Conservation (phyloP, 2,329 filamentous ascomycete genomes). For the Exophiala bonariae region DNA sequence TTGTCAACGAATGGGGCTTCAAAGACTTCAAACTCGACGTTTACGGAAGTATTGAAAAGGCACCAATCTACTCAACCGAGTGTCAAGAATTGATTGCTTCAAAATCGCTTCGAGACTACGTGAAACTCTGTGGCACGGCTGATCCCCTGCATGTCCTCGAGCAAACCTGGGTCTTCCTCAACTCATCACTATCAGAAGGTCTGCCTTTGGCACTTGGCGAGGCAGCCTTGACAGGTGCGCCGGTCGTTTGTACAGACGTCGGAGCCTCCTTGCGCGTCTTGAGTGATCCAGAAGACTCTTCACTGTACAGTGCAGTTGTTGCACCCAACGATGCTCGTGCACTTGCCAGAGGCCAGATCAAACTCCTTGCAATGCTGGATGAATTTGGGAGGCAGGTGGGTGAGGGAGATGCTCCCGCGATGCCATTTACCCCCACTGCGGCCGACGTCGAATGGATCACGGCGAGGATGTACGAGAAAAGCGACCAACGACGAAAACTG, state of each 20-base stretch:
- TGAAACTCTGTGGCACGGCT: conserved; percentile 57
- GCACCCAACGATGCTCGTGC: conserved; percentile 63
- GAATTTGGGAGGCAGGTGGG: conserved; percentile 62
- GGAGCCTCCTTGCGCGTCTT: conserved; percentile 43
- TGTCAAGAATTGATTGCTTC: conserved; percentile 59
- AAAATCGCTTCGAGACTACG: conserved; percentile 52
- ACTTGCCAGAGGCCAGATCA: conserved; percentile 62
- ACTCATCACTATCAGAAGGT: conserved; percentile 48
- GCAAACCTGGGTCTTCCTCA: conserved; percentile 58
- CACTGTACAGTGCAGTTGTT: conserved; percentile 62
- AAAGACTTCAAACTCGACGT: conserved; percentile 63
- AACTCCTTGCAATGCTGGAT: conserved; percentile 61
- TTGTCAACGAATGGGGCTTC: conserved; percentile 67
- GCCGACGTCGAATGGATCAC: conserved; percentile 56
- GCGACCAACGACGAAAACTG: conserved; percentile 54
- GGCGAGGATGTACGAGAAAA: conserved; percentile 61
- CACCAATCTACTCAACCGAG: conserved; percentile 60
- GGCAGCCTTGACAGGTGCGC: conserved; percentile 46
- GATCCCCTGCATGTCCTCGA: conserved; percentile 57
- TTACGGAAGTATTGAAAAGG: conserved; percentile 64
- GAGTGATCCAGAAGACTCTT: conserved; percentile 45
- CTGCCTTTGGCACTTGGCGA: conserved; percentile 47
- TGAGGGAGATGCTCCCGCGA: conserved; percentile 45
- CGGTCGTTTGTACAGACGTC: conserved; percentile 45
- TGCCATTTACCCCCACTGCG: conserved; percentile 50